Percentiles rank a stretch among this genome's conserved stretches.
Conservation (phyloP, 495 filamentous ascomycete species). For the Terfezia claveryi region DNA sequence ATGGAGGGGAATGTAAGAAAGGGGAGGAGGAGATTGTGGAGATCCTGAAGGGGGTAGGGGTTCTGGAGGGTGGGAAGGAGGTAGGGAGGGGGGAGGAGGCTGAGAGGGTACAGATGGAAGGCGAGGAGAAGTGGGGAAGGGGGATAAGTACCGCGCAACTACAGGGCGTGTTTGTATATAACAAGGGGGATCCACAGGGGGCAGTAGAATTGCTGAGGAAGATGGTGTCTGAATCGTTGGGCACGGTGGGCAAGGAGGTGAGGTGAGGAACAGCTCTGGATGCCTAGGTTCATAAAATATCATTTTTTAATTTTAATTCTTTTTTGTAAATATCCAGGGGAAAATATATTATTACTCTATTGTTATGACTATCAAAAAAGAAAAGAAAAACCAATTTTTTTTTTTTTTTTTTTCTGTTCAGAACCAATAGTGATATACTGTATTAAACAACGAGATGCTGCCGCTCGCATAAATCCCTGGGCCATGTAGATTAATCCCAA, state of each 20-base stretch:
- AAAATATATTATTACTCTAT: neutral
- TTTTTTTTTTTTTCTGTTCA: too few relatives aligned
- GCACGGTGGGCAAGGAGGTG: neutral
- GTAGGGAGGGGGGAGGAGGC: conserved; percentile 22
- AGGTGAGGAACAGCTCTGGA: neutral
- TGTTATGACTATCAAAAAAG: too few relatives aligned
- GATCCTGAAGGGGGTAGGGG: conserved; percentile 28
- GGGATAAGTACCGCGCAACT: conserved; percentile 68
- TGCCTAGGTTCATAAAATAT: neutral
- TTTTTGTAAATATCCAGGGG: neutral
- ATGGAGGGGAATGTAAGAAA: conserved; percentile 33
- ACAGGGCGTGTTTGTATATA: conserved; percentile 83
- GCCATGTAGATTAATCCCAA: too few relatives aligned
- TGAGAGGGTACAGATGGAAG: conserved; percentile 20
- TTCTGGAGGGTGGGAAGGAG: conserved; percentile 29
- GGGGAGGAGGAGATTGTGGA: conserved; percentile 28
- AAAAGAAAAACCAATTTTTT: too few relatives aligned
- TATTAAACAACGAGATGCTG: too few relatives aligned
- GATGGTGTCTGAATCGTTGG: conserved; percentile 27
- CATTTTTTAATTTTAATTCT: neutral
- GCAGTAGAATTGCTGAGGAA: conserved; percentile 61
- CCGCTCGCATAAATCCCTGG: too few relatives aligned
- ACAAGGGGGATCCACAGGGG: conserved; percentile 72
- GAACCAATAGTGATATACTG: too few relatives aligned
- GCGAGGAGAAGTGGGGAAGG: conserved; percentile 19